Evolutionary conservation across 352 stramenopile genomes (phyloP), one percentile per base, ranked within the genome.

Genomic region (Globisporangium irregulare): DNA sequence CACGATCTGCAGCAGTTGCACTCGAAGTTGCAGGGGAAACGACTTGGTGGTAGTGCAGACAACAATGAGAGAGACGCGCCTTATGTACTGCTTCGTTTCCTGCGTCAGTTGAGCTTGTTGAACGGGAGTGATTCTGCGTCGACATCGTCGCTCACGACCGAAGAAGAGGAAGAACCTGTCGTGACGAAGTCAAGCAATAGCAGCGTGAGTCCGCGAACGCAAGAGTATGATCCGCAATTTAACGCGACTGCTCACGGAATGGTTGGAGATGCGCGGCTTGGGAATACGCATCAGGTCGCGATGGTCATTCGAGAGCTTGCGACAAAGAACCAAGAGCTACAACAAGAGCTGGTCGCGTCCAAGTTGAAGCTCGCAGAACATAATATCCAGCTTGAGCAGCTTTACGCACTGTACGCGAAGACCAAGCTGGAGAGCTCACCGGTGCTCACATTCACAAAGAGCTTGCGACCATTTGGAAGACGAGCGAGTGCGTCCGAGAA

Each of bases 321-420:
- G 12, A 69, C 60, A 0, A 75, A 69, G 14, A 91, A 89, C 34
- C 67, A 83, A 64, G 8, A 66, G 3, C 63, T 91, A 2, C 72
- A 89, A 29, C 72, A 89, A 0, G 76, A 88, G 50, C 70, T 89
- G 1, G n/a, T 89, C 10, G 65, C 73, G 3, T 89, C 76, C 25
- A 73, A 63, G 10, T 59, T 89, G 6, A 87, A 87, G 62, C 78
- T 81, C 58, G 79, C 82, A 58, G 81, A 91, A 48, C 82, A 87
- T 57, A 75, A 56, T 24, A 84, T 88, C 55, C 82, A 91, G 43
- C 74, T 91, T 4, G 81, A 91, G 25, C 81, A 91, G 41, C 72
- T 91, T 2, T 79, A 91, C 38, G 68, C 78, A 20, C 69, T 91
- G 1, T 91, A 91, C 32, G 77, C 80, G 4, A 70, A 73, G 14